These are phyloP conservation scores for Penicillium lagena DNA, from an alignment of 495 filamentous ascomycete genomes.

Conservation along the genomic window DNA sequence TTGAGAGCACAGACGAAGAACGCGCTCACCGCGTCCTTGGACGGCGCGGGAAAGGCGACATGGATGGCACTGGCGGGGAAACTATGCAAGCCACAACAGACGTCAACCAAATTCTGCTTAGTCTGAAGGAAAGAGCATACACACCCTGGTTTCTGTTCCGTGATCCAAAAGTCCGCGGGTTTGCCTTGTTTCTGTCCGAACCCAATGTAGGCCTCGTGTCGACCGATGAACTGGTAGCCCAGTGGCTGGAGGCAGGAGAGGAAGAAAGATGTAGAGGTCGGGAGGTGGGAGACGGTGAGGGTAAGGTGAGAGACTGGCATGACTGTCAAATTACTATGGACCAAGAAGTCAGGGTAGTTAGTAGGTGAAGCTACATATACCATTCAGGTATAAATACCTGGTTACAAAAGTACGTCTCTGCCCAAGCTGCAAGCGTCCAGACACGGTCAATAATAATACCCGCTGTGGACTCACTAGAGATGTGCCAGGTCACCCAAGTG, in stretches of 20 bases:
- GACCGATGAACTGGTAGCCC: conserved; percentile 62
- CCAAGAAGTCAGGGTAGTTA: conserved; percentile 7
- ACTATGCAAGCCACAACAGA: conserved; percentile 16
- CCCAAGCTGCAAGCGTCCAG: no score
- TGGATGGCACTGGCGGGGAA: conserved; percentile 45
- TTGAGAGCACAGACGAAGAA: conserved; percentile 57
- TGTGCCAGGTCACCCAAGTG: no score
- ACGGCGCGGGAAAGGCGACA: conserved; percentile 52
- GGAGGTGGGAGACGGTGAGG: conserved; percentile 66
- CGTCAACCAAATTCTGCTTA: no score
- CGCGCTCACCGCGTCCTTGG: conserved; percentile 43
- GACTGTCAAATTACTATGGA: conserved; percentile 4
- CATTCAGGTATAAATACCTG: no score
- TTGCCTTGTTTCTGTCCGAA: conserved; percentile 47
- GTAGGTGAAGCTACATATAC: no score
- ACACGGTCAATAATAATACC: no score
- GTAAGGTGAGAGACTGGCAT: conserved; percentile 57
- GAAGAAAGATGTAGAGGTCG: conserved; percentile 75
- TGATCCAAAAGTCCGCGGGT: conserved; percentile 53
- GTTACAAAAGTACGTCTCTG: no score
- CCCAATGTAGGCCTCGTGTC: conserved; percentile 47
- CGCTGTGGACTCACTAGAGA: no score
- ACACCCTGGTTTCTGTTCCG: conserved; percentile 49
- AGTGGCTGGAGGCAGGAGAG: conserved; percentile 68
- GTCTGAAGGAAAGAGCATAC: conserved; percentile 4